Evolutionary conservation across 140 eudicot genomes (phyloP), one percentile per base, ranked within the genome.

Genomic region (Bidens hawaiensis): DNA sequence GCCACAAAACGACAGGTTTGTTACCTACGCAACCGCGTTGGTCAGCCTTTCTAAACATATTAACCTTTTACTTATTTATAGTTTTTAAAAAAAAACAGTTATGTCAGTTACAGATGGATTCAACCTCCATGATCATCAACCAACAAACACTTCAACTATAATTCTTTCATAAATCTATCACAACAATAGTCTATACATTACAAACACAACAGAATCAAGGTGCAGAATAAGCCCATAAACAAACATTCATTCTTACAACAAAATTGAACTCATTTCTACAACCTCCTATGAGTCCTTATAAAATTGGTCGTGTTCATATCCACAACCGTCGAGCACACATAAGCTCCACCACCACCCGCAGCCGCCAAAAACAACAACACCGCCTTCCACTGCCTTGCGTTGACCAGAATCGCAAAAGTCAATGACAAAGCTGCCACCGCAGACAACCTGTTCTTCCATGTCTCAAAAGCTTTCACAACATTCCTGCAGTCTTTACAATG

Each of bases 341-440:
- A 77, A 2, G 79, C 78, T 12, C 96, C 97, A 31, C 75, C 85
- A 49, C 78, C 38, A 25, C 77, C 84, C 57, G 82, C 41, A 0
- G 81, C 62, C 0, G 94, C 78, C 2, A 78, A 57, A 30, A 87
- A 27, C 78, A 87, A 34, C 22, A 85, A 28, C 0, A 83, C 69
- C 5, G 82, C 78, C 78, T 83, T 93, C 99, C 99, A 93, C 75
- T 93, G 99, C 77, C 86, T 76, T 58, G 82, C 85, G 0, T 79
- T 58, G 10, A 82, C 79, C 16, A 93, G 75, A 67, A 93, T 85
- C 1, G 96, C 96, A 33, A 85, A 62, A 7, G 90, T 75, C n/a
- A 87, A 80, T 0, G 94, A 76, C 21, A 88, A 57, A 13, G 78
- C 75, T 14, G 96, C 99, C 30, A 81, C 64, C 24, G 65, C 70